A percentile compares a stretch with the other conserved stretches of the same genome.
phyloP scores from a whole-genome alignment of 2,329 filamentous ascomycete genomes.

The Bipolaris cookei region DNA sequence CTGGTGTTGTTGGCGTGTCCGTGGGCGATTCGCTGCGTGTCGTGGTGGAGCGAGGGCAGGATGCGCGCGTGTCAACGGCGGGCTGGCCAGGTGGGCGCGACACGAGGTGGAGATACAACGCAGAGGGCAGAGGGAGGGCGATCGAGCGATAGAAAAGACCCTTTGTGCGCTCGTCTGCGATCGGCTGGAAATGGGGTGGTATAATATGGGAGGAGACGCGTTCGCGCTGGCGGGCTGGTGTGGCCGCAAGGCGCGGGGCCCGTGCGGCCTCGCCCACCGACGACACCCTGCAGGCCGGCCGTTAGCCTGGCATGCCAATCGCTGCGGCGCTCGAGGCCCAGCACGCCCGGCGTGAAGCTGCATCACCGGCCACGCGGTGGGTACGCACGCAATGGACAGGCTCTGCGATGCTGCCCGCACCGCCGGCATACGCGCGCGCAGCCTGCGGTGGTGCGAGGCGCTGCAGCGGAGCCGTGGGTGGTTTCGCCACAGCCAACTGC shows the following conservation, averaged over 20 bases:
- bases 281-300: slow-evolving; percentile 23
- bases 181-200: slow-evolving; percentile 33
- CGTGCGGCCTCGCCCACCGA: slow-evolving; percentile 16
- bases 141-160: slow-evolving; percentile 30
- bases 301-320: slow-evolving; percentile 30
- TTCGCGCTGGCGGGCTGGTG: slow-evolving; percentile 25
- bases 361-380: too few relatives aligned
- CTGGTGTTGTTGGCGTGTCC: slow-evolving; percentile 27
- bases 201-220: slow-evolving; percentile 34
- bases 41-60: slow-evolving; percentile 25
- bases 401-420: background rate
- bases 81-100: slow-evolving; percentile 23
- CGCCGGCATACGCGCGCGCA: background rate
- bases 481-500: background rate
- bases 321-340: slow-evolving; percentile 13
- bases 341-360: slow-evolving; percentile 10
- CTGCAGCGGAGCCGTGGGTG: slow-evolving; percentile 3
- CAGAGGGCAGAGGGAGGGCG: slow-evolving; percentile 14
- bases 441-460: slow-evolving; percentile 16
- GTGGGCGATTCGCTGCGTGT: slow-evolving; percentile 35
- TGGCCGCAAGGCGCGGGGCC: slow-evolving; percentile 15
- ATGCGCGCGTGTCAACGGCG: slow-evolving; percentile 31
- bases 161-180: slow-evolving; percentile 34
- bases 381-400: background rate
- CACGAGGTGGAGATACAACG: slow-evolving; percentile 25